Base-by-base conservation (phyloP, 2,329 filamentous ascomycete genomes). In the Colletotrichum zoysiae region DNA sequence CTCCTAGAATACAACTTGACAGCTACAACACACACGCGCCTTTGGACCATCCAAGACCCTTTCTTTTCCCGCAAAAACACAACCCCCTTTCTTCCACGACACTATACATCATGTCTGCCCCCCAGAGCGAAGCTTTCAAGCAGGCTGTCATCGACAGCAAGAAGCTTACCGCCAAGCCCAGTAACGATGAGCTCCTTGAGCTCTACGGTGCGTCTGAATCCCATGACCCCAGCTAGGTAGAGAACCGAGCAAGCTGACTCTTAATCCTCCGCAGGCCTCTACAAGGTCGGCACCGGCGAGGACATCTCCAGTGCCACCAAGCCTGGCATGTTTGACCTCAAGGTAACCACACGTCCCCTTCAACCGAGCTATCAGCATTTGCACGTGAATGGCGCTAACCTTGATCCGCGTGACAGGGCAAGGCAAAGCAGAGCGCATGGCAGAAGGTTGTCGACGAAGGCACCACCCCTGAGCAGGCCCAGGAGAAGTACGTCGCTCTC, bases 361-460 rank as follows among this genome's bases (percentile, higher is more conserved):
- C 35, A 55, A 56, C 23, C 61, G 33, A 56, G 42, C 14, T n/a
- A n/a, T 38, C 16, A 14, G 40, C 12, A 57, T 35, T 65, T 53
- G 51, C 66, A 56, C 38, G 40, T 46, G 55, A 66, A 38, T 33
- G 20, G 56, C 33, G 26, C 60, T 67, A 59, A 75, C 42, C 23
- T 46, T 38, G 30, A 38, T 40, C 51, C 30, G 12, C 35, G 75
- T 64, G 63, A 76, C 77, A 94, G 93, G 90, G 86, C 84, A 97
- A 96, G 85, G 90, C 90, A 78, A 97, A 97, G 88, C 89, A 91
- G 84, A 88, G 86, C 77, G 90, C 92, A 66, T 97, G 94, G 94
- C 84, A 94, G 83, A 87, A 90, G 79, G 78, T 90, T 74, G 88
- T 89, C 78, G 88, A 95, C 73, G 87, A 90, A 72, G 89, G 87